phyloP scores from a whole-genome alignment of 495 filamentous ascomycete genomes.

The Hyaloscypha finlandica region DNA sequence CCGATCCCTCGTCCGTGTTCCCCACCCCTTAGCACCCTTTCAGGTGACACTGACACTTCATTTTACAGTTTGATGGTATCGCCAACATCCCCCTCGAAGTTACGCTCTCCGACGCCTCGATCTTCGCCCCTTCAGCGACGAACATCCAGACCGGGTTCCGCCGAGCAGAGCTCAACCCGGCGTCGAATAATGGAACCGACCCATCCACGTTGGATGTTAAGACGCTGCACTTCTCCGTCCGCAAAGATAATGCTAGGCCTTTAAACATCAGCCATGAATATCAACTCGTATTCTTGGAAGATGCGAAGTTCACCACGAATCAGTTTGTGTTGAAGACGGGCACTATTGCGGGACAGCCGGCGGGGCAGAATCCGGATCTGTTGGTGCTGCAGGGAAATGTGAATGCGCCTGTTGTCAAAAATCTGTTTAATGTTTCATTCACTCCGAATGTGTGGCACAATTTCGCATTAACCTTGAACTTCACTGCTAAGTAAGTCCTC shows the following conservation, averaged over 20 bases:
- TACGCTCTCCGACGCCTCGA: slow-evolving; percentile 43
- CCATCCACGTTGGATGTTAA: slow-evolving; percentile 44
- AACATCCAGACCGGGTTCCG: slow-evolving; percentile 50
- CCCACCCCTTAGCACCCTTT: background rate
- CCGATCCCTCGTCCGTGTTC: slow-evolving; percentile 31
- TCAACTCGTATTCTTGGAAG: slow-evolving; percentile 51
- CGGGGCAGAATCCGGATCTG: slow-evolving; percentile 38
- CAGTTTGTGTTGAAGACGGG: slow-evolving; percentile 52
- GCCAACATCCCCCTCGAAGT: slow-evolving; percentile 36
- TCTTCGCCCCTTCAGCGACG: slow-evolving; percentile 41
- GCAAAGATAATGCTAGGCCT: slow-evolving; percentile 41
- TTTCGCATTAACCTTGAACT: slow-evolving; percentile 50
- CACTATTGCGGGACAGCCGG: slow-evolving; percentile 38
- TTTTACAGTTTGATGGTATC: slow-evolving; percentile 35
- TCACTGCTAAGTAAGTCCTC: slow-evolving; percentile 40
- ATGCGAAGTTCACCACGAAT: slow-evolving; percentile 48
- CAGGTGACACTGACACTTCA: too few relatives aligned
- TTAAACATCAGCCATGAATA: slow-evolving; percentile 52
- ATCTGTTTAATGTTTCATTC: slow-evolving; percentile 46
- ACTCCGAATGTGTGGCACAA: slow-evolving; percentile 42
- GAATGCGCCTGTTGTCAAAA: slow-evolving; percentile 35
- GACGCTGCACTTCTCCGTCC: slow-evolving; percentile 51
- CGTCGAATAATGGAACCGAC: slow-evolving; percentile 47
- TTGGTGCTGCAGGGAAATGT: slow-evolving; percentile 44
- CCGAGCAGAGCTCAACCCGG: slow-evolving; percentile 47